A percentile compares a stretch with the other conserved stretches of the same genome.
Conservation (phyloP, 129 eudicot species). For the Artemisia tridentata region DNA sequence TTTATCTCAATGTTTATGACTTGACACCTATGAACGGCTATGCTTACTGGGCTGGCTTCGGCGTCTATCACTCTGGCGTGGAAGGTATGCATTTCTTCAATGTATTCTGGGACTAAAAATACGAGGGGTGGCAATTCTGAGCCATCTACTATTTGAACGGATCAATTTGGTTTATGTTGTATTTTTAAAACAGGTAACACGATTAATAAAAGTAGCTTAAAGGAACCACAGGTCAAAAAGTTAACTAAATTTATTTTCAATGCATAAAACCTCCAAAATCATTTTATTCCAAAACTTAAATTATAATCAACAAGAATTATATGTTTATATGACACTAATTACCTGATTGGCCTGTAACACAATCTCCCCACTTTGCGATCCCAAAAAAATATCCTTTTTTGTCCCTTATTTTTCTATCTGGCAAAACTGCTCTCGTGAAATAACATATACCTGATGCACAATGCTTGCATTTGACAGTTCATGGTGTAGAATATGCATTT, state of each 20-base stretch:
- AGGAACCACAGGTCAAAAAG: no score
- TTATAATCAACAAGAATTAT: no score
- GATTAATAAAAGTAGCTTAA: no score
- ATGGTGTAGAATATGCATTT: conserved; percentile 78
- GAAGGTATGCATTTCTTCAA: conserved; percentile 45
- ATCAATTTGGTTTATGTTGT: no score
- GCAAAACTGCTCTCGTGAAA: conserved; percentile 10
- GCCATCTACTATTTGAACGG: background rate
- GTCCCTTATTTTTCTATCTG: background rate
- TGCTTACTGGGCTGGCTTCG: conserved; percentile 77
- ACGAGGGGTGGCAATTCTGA: background rate
- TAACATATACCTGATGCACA: conserved; percentile 4
- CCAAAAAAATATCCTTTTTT: no score
- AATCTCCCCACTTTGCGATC: no score
- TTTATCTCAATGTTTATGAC: conserved; percentile 71
- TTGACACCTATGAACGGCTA: conserved; percentile 67
- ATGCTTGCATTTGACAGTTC: conserved; percentile 38
- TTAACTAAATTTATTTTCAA: no score
- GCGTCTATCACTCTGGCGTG: conserved; percentile 73
- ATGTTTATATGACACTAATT: no score
- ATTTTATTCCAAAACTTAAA: no score
- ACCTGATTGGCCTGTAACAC: no score
- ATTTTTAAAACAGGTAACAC: no score
- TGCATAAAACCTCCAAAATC: no score
- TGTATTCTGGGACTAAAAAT: background rate